Evolutionary conservation across 1,139 yeast genomes (phyloP).

Genomic region (Saccharomyces hybrid): DNA sequence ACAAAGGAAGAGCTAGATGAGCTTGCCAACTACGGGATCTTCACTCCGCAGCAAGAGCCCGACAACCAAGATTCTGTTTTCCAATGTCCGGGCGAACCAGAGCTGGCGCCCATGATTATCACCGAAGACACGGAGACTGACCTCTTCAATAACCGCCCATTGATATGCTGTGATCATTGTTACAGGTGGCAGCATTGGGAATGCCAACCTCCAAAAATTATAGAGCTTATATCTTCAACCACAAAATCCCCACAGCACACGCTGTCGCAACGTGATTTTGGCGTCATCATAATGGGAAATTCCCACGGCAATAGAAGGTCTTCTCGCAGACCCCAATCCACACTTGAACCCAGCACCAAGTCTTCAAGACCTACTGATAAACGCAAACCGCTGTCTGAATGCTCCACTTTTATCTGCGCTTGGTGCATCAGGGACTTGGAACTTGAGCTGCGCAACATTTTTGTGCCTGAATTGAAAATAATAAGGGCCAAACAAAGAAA

Average conservation of each 20-base stretch:
- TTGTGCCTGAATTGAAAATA: conserved; percentile 22
- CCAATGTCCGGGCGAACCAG: conserved; percentile 24
- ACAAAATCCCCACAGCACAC: conserved; percentile 7
- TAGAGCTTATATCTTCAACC: conserved; percentile 12
- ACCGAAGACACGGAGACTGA: conserved; percentile 20
- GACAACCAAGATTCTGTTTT: conserved; percentile 28
- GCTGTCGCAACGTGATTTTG: conserved; percentile 17
- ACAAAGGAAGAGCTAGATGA: conserved; percentile 21
- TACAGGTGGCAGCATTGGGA: conserved; percentile 32
- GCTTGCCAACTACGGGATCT: conserved; percentile 17
- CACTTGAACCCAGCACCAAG: conserved; percentile 6
- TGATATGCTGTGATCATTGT: conserved; percentile 31
- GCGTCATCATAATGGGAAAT: conserved; percentile 15
- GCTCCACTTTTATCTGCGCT: conserved; percentile 22
- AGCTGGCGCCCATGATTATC: conserved; percentile 8
- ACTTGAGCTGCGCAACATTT: conserved; percentile 17
- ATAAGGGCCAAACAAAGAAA: conserved; percentile 21
- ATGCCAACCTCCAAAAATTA: conserved; percentile 16
- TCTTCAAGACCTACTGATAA: conserved; percentile 24
- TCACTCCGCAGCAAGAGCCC: conserved; percentile 14
- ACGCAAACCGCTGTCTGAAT: conserved; percentile 17
- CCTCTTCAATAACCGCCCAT: conserved; percentile 16
- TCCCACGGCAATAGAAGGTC: conserved; percentile 19
- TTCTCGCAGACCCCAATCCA: conserved; percentile 9
- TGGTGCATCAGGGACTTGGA: conserved; percentile 23